Evolutionary conservation across 2,329 filamentous ascomycete genomes (phyloP).

Genomic region (Cercospora beticola): DNA sequence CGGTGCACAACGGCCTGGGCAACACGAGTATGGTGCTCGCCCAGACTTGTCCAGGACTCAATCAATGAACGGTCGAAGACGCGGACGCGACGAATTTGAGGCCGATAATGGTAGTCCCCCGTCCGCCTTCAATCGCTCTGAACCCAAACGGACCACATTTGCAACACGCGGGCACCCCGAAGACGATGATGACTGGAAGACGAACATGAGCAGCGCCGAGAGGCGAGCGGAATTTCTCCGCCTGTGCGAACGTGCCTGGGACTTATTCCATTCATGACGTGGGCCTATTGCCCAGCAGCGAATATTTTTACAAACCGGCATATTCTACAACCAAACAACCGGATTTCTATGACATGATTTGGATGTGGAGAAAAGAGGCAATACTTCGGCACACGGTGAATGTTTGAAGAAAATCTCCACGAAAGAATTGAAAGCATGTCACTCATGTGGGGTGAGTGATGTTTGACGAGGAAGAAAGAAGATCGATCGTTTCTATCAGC

Average conservation of each 20-base stretch:
- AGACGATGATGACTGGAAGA: conserved; percentile 53
- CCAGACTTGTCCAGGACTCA: conserved; percentile 39
- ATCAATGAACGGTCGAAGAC: conserved; percentile 65
- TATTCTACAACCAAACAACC: neutral
- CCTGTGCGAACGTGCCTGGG: conserved; percentile 88
- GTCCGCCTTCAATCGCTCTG: conserved; percentile 57
- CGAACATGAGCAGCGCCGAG: conserved; percentile 77
- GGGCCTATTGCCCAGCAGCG: neutral
- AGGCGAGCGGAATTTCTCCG: conserved; percentile 93
- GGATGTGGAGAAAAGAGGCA: neutral
- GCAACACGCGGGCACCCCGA: conserved; percentile 31
- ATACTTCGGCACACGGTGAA: neutral
- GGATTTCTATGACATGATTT: neutral
- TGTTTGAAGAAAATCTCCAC: neutral
- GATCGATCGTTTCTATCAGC: neutral
- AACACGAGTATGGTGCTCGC: conserved; percentile 39
- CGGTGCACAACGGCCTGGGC: conserved; percentile 20
- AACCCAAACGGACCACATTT: conserved; percentile 53
- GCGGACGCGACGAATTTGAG: conserved; percentile 87
- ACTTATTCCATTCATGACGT: conserved; percentile 89
- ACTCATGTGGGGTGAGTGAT: neutral
- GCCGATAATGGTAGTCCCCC: conserved; percentile 81
- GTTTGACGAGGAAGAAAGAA: neutral
- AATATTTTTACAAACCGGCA: neutral
- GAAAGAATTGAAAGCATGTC: neutral